These are phyloP conservation scores for Cryphonectria nitschkei DNA, from an alignment of 2,329 filamentous ascomycete genomes.

Conservation along the genomic window DNA sequence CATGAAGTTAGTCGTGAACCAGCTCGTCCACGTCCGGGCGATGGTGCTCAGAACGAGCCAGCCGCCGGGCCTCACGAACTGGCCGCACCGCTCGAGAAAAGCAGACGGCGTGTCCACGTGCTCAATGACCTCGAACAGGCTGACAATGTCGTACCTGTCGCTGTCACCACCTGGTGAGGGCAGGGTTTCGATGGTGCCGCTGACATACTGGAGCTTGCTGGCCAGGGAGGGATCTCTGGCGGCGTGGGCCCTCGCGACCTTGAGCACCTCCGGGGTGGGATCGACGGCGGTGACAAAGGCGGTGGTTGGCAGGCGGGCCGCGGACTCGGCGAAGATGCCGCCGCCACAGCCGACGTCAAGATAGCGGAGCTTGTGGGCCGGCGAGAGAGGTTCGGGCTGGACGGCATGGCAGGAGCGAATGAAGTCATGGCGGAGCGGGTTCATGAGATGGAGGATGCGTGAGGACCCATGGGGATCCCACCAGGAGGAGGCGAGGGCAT, in stretches of 20 bases:
- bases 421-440: constrained; percentile 93
- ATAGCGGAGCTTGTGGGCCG: constrained; percentile 60
- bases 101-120: constrained; percentile 78
- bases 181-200: constrained; percentile 76
- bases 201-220: constrained; percentile 70
- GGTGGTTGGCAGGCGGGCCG: constrained; percentile 69
- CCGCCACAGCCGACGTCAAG: constrained; percentile 96
- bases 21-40: constrained; percentile 84
- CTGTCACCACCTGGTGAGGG: constrained; percentile 42
- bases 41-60: constrained; percentile 95
- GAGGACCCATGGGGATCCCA: constrained; percentile 96
- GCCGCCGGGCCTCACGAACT: constrained; percentile 84
- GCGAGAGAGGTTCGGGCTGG: constrained; percentile 44
- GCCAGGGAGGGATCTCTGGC: constrained; percentile 71
- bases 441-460: constrained; percentile 94
- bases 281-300: constrained; percentile 74
- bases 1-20: constrained; percentile 88
- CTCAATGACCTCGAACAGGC: constrained; percentile 92
- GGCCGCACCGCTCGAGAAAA: constrained; percentile 73
- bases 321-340: constrained; percentile 92
- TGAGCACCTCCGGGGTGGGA: constrained; percentile 73
- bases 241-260: constrained; percentile 76
- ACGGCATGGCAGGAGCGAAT: constrained; percentile 72
- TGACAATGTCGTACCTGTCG: constrained; percentile 75
- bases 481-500: constrained; percentile 89